A percentile compares a stretch with the other conserved stretches of the same genome.
Conservation (phyloP, 2,329 filamentous ascomycete genomes). For the Stagonosporopsis tanaceti region DNA sequence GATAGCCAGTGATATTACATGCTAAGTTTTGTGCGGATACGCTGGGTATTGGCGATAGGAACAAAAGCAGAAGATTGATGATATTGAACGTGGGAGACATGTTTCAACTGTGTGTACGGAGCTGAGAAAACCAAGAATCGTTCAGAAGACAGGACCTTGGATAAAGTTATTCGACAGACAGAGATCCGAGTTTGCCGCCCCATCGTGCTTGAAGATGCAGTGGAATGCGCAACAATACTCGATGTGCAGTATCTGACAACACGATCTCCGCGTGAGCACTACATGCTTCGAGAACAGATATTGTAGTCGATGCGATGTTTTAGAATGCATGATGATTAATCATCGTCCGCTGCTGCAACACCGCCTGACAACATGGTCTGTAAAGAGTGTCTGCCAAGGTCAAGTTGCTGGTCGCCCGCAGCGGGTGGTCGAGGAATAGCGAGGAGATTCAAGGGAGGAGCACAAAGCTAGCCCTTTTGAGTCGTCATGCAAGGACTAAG, state of each 20-base stretch:
- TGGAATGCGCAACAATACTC: neutral
- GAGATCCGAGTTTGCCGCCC: neutral
- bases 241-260: neutral
- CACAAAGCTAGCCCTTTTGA: too few species aligned
- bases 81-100: neutral
- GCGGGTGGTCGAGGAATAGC: neutral
- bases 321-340: neutral
- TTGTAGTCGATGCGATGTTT: neutral
- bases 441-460: too few species aligned
- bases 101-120: neutral
- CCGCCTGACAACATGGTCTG: neutral
- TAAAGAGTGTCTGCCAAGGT: neutral
- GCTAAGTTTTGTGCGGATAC: conserved; percentile 2
- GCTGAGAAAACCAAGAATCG: neutral
- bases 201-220: neutral
- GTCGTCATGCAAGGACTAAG: neutral
- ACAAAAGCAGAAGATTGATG: neutral
- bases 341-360: neutral
- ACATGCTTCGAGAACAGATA: neutral
- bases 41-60: neutral
- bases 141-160: neutral
- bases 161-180: neutral
- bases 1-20: conserved; percentile 24
- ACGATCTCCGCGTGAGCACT: neutral
- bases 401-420: neutral